Conservation (phyloP, 2,329 filamentous ascomycete genomes). For the Coniella lustricola region DNA sequence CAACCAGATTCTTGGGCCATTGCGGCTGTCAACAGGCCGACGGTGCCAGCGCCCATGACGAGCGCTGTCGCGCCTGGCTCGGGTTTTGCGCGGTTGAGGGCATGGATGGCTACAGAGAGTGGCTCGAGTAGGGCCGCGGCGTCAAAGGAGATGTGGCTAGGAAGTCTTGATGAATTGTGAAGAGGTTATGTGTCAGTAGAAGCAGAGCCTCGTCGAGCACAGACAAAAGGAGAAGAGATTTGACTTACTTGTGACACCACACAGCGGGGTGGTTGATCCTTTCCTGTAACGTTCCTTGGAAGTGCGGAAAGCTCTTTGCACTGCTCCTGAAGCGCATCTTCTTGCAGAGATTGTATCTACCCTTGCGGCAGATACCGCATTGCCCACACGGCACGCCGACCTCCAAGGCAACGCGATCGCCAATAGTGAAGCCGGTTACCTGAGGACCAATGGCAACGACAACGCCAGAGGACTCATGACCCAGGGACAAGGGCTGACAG, state of each 20-base stretch:
- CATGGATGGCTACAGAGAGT: conserved; percentile 55
- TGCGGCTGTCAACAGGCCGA: conserved; percentile 55
- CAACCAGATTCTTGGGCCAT: conserved; percentile 57
- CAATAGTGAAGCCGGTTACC: conserved; percentile 44
- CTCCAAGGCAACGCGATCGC: conserved; percentile 53
- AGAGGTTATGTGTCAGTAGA: background rate
- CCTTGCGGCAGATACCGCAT: conserved; percentile 44
- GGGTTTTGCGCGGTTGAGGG: conserved; percentile 48
- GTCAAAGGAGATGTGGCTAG: conserved; percentile 51
- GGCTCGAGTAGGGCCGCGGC: conserved; percentile 55
- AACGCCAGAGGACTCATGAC: conserved; percentile 56
- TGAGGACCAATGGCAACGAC: conserved; percentile 48
- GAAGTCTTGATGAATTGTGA: conserved; percentile 37
- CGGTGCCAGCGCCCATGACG: conserved; percentile 59
- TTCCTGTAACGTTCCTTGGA: conserved; percentile 56
- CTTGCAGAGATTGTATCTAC: conserved; percentile 57
- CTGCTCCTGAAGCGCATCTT: conserved; percentile 56
- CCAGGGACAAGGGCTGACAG: conserved; percentile 56
- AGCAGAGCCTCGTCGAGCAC: no score
- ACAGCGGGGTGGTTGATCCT: conserved; percentile 54
- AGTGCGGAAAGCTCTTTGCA: conserved; percentile 56
- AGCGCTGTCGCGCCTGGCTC: conserved; percentile 48
- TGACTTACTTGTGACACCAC: conserved; percentile 55
- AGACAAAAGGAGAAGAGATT: no score
- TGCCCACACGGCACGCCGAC: conserved; percentile 48